These are phyloP conservation scores for Nigrospora oryzae DNA, from an alignment of 2,329 filamentous ascomycete species.

Conservation along the genomic window DNA sequence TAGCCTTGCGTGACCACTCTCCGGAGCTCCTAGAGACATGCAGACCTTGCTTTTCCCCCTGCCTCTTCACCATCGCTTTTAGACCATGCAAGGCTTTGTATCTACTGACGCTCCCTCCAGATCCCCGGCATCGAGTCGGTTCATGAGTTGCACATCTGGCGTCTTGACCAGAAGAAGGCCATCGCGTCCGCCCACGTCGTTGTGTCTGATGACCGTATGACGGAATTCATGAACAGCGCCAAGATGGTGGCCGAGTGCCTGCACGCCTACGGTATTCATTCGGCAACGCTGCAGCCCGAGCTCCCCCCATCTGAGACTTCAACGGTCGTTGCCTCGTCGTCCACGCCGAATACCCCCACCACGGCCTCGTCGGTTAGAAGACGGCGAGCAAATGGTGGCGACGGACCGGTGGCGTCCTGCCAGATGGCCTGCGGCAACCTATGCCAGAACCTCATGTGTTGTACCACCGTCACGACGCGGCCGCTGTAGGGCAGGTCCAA, in stretches of 20 bases:
- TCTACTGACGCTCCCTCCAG: slow-evolving; percentile 20
- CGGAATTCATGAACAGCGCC: slow-evolving; percentile 51
- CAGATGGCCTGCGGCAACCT: slow-evolving; percentile 21
- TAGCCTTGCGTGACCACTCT: not conserved
- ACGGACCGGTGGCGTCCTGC: slow-evolving; percentile 7
- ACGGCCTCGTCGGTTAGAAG: slow-evolving; percentile 17
- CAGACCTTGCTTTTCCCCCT: not conserved
- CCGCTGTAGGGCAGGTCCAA: too few relatives aligned
- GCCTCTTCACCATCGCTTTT: too few relatives aligned
- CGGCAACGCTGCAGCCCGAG: slow-evolving; percentile 63
- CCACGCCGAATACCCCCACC: not conserved
- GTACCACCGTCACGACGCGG: slow-evolving; percentile 5
- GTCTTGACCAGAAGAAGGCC: slow-evolving; percentile 60
- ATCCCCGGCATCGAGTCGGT: slow-evolving; percentile 59
- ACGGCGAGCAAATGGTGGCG: slow-evolving; percentile 11
- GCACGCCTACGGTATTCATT: slow-evolving; percentile 67
- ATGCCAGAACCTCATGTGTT: slow-evolving; percentile 20
- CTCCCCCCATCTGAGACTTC: slow-evolving; percentile 7
- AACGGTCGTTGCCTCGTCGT: not conserved
- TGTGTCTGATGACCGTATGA: slow-evolving; percentile 47
- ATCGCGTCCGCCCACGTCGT: slow-evolving; percentile 64
- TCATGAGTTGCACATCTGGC: slow-evolving; percentile 69
- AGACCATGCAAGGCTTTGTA: not conserved
- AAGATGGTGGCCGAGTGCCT: slow-evolving; percentile 59
- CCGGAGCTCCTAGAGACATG: not conserved